These are phyloP conservation scores for Arabidopsis arenosa DNA, from an alignment of 345 rosid species.

Conservation along the genomic window DNA sequence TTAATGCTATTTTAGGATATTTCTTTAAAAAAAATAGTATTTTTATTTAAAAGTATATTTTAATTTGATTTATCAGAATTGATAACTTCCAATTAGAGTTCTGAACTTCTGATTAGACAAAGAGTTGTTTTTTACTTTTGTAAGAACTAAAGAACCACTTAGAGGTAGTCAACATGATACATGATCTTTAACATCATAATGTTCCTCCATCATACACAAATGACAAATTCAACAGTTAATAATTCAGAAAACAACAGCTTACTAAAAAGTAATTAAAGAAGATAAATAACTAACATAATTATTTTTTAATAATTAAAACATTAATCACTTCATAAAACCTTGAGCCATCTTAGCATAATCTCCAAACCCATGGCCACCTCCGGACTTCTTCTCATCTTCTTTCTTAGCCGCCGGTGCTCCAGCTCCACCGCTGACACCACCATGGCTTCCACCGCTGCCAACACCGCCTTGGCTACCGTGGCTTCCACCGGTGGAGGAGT, in stretches of 20 bases:
- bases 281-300: constrained; percentile 25
- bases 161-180: no score
- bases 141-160: no score
- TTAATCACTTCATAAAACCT: constrained; percentile 55
- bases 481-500: constrained; percentile 32
- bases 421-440: neutral
- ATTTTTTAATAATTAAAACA: constrained; percentile 11
- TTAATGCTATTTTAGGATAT: no score
- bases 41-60: no score
- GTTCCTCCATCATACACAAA: constrained; percentile 1
- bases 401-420: constrained; percentile 29
- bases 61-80: no score
- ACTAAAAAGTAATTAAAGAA: constrained; percentile 24
- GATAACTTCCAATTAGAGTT: no score
- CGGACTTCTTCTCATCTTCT: constrained; percentile 51
- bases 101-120: no score
- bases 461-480: neutral
- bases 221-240: neutral
- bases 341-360: constrained; percentile 71
- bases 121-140: no score
- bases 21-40: no score
- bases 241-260: constrained; percentile 17
- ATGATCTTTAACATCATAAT: neutral
- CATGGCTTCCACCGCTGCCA: constrained; percentile 32
- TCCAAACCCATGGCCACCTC: constrained; percentile 50